These are phyloP conservation scores for Multifurca ochricompacta DNA, from an alignment of 768 basidiomycete species.

Conservation along the genomic window DNA sequence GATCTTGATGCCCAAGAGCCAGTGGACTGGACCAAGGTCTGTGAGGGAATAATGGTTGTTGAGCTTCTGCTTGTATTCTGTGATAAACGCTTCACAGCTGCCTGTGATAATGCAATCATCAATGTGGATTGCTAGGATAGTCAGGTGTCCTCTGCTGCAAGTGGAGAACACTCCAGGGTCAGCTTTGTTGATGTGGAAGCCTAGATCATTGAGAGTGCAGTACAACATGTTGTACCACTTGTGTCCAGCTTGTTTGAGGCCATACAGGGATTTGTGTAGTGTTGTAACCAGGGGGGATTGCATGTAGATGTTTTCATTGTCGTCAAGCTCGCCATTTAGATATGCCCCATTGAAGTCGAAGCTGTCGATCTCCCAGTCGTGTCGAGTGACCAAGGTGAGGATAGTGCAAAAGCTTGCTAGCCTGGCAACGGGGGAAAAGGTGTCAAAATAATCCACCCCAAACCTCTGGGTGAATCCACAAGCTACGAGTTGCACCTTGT, in stretches of 20 bases:
- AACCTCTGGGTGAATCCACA: conserved; percentile 34
- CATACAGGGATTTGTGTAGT: neutral
- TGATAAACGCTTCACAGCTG: too few species aligned
- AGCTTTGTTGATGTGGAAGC: too few species aligned
- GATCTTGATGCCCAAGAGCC: too few species aligned
- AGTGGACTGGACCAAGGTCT: too few species aligned
- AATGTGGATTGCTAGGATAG: too few species aligned
- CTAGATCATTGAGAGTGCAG: too few species aligned
- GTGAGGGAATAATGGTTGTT: too few species aligned
- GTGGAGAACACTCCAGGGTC: too few species aligned
- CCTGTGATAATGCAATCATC: too few species aligned
- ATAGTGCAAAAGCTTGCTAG: conserved; percentile 24
- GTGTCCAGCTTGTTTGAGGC: neutral
- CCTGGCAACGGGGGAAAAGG: conserved; percentile 25
- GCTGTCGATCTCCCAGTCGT: neutral
- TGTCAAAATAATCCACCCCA: conserved; percentile 32
- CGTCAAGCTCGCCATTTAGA: too few species aligned
- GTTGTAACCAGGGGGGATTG: neutral
- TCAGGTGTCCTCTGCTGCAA: too few species aligned
- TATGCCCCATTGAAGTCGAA: neutral
- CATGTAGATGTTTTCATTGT: neutral
- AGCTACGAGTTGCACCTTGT: conserved; percentile 36
- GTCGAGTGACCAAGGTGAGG: conserved; percentile 25
- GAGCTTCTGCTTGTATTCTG: too few species aligned
- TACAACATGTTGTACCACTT: neutral